Evolutionary conservation across 2,329 filamentous ascomycete genomes (phyloP), one percentile per base, ranked within the genome.

Genomic region (Fusarium brachygibbosum): DNA sequence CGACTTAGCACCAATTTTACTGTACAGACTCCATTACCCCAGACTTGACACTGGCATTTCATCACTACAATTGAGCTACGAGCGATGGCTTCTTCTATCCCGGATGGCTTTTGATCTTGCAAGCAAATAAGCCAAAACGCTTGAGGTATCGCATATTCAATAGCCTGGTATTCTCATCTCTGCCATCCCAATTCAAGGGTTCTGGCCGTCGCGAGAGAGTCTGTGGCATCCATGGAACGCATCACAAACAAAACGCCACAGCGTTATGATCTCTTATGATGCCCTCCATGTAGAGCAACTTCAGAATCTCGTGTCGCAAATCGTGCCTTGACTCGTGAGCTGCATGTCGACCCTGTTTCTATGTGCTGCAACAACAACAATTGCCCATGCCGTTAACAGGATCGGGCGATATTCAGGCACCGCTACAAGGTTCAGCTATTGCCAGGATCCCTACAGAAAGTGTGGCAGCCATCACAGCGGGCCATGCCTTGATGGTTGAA

Each of bases 331-430:
- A 51, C 48, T 51, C 48, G n/a, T 19, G 17, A 28, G 2, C 23
- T 38, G 32, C 23, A 28, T 16, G n/a, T 16, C 13, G 19, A 19
- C 7, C 7, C 12, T 13, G 17, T 45, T 50, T 38, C 12, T 12
- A 11, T 8, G 17, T 50, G 32, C 23, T 51, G 4, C 13, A 14
- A 19, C 12, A 19, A 45, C 7, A 25, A 25, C n/a, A n/a, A n/a
- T n/a, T 29, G 46, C 25, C 31, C 23, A 19, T 50, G 11, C 46
- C 19, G 21, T 50, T 17, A 37, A 12, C 17, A 50, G 32, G 13
- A 50, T 50, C 46, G 32, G 31, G 17, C 12, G 48, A 40, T 40
- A 16, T 51, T 40, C 48, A 51, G 48, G 48, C 13, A 51, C 34
- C 23, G 48, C 23, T 51, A 40, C 5, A 51, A 40, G 23, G 34